Evolutionary conservation across 1,139 yeast species (phyloP), one percentile per base, ranked within the genome.

Genomic region (Pichia sp.): DNA sequence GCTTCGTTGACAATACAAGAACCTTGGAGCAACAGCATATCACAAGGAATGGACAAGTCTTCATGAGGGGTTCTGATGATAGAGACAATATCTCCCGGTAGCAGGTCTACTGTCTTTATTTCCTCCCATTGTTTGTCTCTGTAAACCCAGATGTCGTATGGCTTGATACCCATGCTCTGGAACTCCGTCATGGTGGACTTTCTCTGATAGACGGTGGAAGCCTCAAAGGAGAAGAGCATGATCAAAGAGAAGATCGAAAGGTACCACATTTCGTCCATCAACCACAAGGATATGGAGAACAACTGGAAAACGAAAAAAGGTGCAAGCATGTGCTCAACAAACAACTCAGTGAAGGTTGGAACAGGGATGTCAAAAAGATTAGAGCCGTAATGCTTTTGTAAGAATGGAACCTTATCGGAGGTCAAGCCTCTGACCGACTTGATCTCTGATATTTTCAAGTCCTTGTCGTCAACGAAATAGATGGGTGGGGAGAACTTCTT

Each of bases 251-350:
- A 90, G 59, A 95, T 74, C 5, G 98, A 90, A 68, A 87, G 88
- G 72, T 92, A 92, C 98, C 98, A 93, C 75, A 89, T 87, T 64
- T 92, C 98, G 72, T 95, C 99, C 83, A 93, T 81, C 67, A 90
- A 81, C 98, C 98, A 95, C 60, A 95, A 78, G 15, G 95, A 96
- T 54, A 93, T 96, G 68, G 98, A 92, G 70, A 93, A 93, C 58
- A 93, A 80, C 74, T 93, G 99, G 75, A 93, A 93, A 34, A 93
- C 97, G 66, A 93, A 93, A 71, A 95, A 89, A 10, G 99, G 99
- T 11, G 99, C 98, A 49, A 95, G 95, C 6, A 98, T 99, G 70
- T 93, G 99, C 72, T 93, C 99, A 69, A 90, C 87, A 76, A 93
- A 93, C 66, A 93, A 78, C 70, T 93, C 99, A 59, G 80, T 62